A percentile compares a stretch with the other conserved stretches of the same genome.
Evolutionary conservation across 441 rosid species (phyloP).

Genomic region (Isatis lusitanica): DNA sequence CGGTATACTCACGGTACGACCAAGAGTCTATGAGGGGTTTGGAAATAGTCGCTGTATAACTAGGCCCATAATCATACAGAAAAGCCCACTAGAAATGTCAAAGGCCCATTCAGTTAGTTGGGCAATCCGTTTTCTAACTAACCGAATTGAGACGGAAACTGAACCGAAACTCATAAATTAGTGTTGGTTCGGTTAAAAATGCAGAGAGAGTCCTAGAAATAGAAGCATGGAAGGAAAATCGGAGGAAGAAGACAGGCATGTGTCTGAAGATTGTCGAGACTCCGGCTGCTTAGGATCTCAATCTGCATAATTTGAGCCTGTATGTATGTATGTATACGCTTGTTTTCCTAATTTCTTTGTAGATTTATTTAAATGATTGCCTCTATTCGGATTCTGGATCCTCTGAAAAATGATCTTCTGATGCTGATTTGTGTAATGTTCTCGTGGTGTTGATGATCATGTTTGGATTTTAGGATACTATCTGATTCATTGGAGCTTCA

Average conservation of each 20-base stretch:
- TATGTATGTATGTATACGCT: neutral
- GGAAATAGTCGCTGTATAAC: too few relatives aligned
- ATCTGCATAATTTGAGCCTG: neutral
- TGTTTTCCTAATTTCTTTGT: neutral
- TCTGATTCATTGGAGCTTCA: neutral
- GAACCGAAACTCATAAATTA: neutral
- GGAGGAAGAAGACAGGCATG: neutral
- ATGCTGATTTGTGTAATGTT: neutral
- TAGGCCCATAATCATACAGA: too few relatives aligned
- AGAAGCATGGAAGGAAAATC: conserved; percentile 16
- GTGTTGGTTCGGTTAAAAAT: neutral
- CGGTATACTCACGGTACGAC: too few relatives aligned
- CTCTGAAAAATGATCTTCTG: neutral
- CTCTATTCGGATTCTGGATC: neutral
- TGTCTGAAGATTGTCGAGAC: conserved; percentile 1
- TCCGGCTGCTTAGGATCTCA: conserved; percentile 30
- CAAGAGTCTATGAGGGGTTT: too few relatives aligned
- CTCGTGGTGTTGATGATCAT: neutral
- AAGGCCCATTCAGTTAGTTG: too few relatives aligned
- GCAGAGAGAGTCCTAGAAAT: conserved; percentile 19
- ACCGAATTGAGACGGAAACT: neutral
- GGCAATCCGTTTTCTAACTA: neutral
- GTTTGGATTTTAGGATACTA: neutral
- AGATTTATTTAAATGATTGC: neutral
- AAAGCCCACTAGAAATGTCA: neutral